A percentile compares a stretch with the other conserved stretches of the same genome.
phyloP scores from a whole-genome alignment of 495 filamentous ascomycete species.

The Astrothelium subdiscretum region DNA sequence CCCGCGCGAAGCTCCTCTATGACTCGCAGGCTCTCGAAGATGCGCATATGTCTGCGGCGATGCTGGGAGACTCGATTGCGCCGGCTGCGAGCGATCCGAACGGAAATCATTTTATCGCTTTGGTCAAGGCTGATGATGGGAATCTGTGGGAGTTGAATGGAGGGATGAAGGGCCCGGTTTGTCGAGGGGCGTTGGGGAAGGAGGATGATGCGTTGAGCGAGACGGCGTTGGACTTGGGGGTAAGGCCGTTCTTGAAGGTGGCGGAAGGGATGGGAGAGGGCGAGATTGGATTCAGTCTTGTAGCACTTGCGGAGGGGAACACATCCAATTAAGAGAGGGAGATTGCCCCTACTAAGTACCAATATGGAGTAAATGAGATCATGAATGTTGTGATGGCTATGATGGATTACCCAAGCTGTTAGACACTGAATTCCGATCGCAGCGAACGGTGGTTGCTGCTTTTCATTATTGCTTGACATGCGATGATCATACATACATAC shows the following conservation, averaged over 20 bases:
- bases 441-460: too few species aligned
- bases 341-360: neutral
- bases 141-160: constrained; percentile 82
- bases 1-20: constrained; percentile 62
- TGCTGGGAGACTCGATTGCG: constrained; percentile 58
- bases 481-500: neutral
- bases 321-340: neutral
- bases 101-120: constrained; percentile 63
- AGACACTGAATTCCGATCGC: too few species aligned
- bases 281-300: constrained; percentile 62
- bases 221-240: constrained; percentile 49
- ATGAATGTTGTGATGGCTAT: neutral
- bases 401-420: too few species aligned
- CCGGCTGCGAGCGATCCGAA: constrained; percentile 37
- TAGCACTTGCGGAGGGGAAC: constrained; percentile 44
- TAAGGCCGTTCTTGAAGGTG: constrained; percentile 48
- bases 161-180: constrained; percentile 55
- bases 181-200: constrained; percentile 40
- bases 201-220: constrained; percentile 61
- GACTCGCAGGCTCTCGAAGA: constrained; percentile 55
- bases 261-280: constrained; percentile 39
- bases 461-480: neutral
- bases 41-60: constrained; percentile 61
- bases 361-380: neutral
- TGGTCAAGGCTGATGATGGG: constrained; percentile 62